Base-by-base conservation (phyloP, 257 asterid genomes). In the Nicotiana attenuata region DNA sequence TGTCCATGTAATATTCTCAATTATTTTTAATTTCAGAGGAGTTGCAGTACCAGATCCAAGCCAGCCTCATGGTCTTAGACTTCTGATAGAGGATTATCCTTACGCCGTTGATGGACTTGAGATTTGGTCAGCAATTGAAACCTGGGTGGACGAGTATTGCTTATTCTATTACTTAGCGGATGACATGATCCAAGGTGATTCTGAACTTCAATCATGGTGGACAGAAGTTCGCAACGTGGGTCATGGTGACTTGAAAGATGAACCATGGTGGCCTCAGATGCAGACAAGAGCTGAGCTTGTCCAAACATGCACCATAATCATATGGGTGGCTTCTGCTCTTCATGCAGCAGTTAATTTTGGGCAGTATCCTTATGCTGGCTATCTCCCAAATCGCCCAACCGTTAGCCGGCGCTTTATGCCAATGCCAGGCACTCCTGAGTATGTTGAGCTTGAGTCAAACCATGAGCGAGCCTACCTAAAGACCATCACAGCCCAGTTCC, bases 121-220 rank as follows among this genome's bases (percentile, higher is more conserved):
- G 15, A 83, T 85, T 16, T 85, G 88, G 88, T 80, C 88, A 35
- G 88, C 88, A n/a, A 85, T 85, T 1, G 5, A 85, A 80, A 35
- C 63, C 38, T 85, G 88, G 88, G 86, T 85, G 1, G 8, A 31
- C 0, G 82, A 82, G 31, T 85, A 85, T 22, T 85, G 88, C 31
- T 80, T 82, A 11, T 85, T 75, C 65, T 83, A 85, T 29, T 85
- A 85, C 31, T 20, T 71, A 38, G 3, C 53, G 41, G 83, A 85
- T 45, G 86, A 66, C 19, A 61, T 75, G 82, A 78, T 85, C 81
- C 63, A 61, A 63, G 13, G 7, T 1, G 86, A 85, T 28, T 1
- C 76, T 75, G 88, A 85, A 85, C 86, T 85, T 31, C 88, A 85
- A 33, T 69, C 84, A 3, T 85, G 88, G 88, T 85, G 86, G 88